Evolutionary conservation across 2,329 filamentous ascomycete genomes (phyloP).

Genomic region (Neonectria coccinea): DNA sequence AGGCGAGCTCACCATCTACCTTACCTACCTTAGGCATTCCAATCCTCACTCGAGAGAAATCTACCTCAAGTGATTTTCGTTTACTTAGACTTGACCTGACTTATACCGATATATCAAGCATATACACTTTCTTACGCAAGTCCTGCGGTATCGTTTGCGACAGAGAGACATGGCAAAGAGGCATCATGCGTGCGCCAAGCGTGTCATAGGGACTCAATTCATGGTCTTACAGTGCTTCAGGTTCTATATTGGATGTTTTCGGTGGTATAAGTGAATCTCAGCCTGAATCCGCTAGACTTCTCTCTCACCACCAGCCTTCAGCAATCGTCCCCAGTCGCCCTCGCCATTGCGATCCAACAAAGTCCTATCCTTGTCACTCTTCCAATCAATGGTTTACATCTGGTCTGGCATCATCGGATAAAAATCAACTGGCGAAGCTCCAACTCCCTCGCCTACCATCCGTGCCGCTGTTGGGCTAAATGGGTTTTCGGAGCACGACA

Average conservation of each 20-base stretch:
- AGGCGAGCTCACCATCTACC: neutral
- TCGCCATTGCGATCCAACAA: too few relatives aligned
- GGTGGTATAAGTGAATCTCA: too few relatives aligned
- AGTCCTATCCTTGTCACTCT: neutral
- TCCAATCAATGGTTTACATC: neutral
- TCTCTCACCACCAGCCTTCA: too few relatives aligned
- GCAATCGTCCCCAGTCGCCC: too few relatives aligned
- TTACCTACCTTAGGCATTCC: neutral
- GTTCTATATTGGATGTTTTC: too few relatives aligned
- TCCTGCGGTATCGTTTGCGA: neutral
- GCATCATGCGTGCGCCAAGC: neutral
- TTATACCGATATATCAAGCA: neutral
- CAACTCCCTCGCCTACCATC: neutral
- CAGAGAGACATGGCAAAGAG: neutral
- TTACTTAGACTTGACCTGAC: neutral
- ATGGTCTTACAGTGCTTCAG: too few relatives aligned
- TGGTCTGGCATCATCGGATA: neutral
- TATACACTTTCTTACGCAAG: neutral
- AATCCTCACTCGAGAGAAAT: neutral
- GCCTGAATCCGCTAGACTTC: too few relatives aligned
- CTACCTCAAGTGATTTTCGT: neutral
- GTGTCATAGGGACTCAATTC: neutral
- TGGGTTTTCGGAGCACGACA: neutral
- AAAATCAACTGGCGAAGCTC: neutral
- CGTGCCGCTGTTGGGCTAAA: neutral